Base-by-base conservation (phyloP, 768 basidiomycete species). In the Tricholoma sp. region DNA sequence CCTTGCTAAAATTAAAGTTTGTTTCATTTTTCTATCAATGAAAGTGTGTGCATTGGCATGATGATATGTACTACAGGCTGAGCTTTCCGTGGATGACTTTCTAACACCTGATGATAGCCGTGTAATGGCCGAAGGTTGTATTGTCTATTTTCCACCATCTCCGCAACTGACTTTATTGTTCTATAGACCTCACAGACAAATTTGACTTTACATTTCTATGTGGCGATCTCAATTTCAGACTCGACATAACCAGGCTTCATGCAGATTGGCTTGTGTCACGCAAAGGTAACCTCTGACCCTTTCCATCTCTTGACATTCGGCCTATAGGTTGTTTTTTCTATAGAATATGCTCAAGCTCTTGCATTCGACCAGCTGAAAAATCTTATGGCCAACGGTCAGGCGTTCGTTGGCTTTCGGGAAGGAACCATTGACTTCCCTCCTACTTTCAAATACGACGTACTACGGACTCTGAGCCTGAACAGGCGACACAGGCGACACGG, bases 211-310 rank as follows among this genome's bases (percentile, higher is more conserved):
- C 89, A 0, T 97, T 96, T 68, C 78, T 95, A 45, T 91, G 84
- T 63, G 95, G 94, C 3, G 95, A 97, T 69, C 81, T 94, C 50
- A 98, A 96, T 70, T 97, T 97, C 66, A 81, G 95, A 32, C 73
- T 97, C 50, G 87, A 95, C 61, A 83, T 97, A 46, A 88, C 94
- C 5, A 82, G 95, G 16, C 72, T 95, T 11, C 95, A 98, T 66
- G 94, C 94, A 4, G 95, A 98, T 70, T 97, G 94, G 94, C 75
- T 98, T 3, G 85, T 95, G 58, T 83, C 90, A 22, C 82, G 84
- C 34, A 85, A 86, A 76, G 90, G 90, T 89, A 50, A 50, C 41
- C n/a, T 7, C 9, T n/a, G 2, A 50, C 22, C 4, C 10, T 11
- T 37, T 32, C 27, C 21, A 14, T 12, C 5, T 19, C 50, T 9